A percentile compares a stretch with the other conserved stretches of the same genome.
phyloP scores from a whole-genome alignment of 2,329 filamentous ascomycete species.

The Clonostachys rhizophaga region DNA sequence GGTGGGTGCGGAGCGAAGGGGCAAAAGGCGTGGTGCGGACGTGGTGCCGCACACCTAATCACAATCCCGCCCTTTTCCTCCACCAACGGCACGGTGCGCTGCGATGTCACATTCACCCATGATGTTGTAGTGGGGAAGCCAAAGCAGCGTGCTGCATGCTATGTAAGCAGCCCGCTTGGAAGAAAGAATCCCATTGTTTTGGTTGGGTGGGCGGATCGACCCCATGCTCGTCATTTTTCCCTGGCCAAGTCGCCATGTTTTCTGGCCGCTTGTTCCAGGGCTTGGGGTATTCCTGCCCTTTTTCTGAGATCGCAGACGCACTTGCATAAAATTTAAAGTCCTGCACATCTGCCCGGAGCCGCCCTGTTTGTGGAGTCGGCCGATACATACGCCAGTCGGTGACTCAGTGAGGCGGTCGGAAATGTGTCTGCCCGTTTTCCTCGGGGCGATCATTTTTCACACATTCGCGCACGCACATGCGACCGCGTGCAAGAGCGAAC shows the following conservation, averaged over 20 bases:
- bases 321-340: too few species aligned
- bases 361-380: too few species aligned
- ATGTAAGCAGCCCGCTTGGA: neutral
- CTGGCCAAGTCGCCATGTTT: neutral
- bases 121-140: neutral
- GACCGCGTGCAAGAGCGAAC: too few species aligned
- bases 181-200: too few species aligned
- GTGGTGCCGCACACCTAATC: neutral
- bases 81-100: constrained; percentile 3
- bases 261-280: neutral
- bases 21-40: neutral
- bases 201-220: neutral
- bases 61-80: neutral
- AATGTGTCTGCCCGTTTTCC: too few species aligned
- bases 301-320: neutral
- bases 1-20: neutral
- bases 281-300: neutral
- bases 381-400: too few species aligned
- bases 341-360: too few species aligned
- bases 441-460: too few species aligned
- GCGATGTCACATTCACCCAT: constrained; percentile 3
- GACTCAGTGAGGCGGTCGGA: too few species aligned
- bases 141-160: neutral
- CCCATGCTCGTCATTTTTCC: neutral
- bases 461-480: too few species aligned